Evolutionary conservation across 2,329 filamentous ascomycete species (phyloP), one percentile per base, ranked within the genome.

Genomic region (Venturia pyrina): DNA sequence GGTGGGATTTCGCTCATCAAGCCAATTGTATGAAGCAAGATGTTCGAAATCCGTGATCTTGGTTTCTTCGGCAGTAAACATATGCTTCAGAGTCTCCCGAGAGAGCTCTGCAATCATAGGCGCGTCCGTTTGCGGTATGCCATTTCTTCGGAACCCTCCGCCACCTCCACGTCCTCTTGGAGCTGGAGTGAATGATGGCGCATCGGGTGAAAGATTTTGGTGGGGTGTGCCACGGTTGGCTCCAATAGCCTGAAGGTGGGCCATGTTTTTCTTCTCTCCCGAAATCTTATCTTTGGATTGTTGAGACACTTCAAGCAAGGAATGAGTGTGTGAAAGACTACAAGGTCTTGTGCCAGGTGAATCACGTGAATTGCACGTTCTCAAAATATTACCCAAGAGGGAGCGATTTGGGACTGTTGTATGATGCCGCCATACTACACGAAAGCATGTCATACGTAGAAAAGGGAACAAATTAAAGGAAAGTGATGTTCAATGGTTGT

Each of bases 11-110:
- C n/a, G n/a, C 6, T 19, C 64, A 41, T 66, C 59, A 21, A 66
- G 41, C 64, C 64, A 66, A 40, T 66, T 66, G 46, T 66, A 66
- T 15, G 64, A 66, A 44, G 64, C 40, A 21, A 66, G 56, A 37
- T 66, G 64, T 24, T 44, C 44, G 43, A 66, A 59, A 62, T 62
- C 64, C 13, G 64, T 65, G 37, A 65, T 65, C 28, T 50, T 44
- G 44, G 62, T 53, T 32, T 64, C 28, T 44, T 24, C 21, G 37
- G 60, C 28, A n/a, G 28, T 34, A 11, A 37, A 37, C 15, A 37
- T 34, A 34, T 34, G 28, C n/a, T 21, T 10, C 19, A 59, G 19
- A 37, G 28, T 21, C 28, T 34, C 53, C 5, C 53, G 53, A 37
- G 32, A 59, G 32, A 59, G 15, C 28, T 59, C 53, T 11, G 53